Evolutionary conservation across 176 grass and related monocot species (phyloP).

Genomic region (Rhynchospora breviuscula): DNA sequence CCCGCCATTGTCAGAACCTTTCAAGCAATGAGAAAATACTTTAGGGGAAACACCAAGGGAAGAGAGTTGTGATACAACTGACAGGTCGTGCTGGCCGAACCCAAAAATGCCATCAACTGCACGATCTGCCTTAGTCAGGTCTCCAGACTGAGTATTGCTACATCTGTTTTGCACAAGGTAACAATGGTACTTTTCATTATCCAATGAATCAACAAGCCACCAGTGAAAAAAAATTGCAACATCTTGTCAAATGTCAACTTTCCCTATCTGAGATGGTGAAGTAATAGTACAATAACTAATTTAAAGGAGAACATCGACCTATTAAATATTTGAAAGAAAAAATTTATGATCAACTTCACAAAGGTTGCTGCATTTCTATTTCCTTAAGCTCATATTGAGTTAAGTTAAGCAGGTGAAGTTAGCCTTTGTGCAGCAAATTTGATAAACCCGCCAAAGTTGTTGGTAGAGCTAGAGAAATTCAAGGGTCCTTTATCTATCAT

Average conservation of each 20-base stretch:
- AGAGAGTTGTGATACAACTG: constrained; percentile 77
- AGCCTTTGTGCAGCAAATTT: not conserved
- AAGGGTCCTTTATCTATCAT: not conserved
- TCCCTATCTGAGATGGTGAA: not conserved
- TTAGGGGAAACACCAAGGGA: constrained; percentile 64
- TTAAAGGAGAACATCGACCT: not conserved
- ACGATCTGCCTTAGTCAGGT: constrained; percentile 77
- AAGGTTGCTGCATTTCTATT: not conserved
- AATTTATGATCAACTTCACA: not conserved
- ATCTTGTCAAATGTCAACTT: not conserved
- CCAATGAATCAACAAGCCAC: not conserved
- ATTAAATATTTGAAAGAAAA: not conserved
- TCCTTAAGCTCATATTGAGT: not conserved
- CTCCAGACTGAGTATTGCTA: constrained; percentile 82
- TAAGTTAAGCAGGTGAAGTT: not conserved
- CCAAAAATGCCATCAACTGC: constrained; percentile 97
- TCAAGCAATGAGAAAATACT: constrained; percentile 94
- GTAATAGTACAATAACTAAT: not conserved
- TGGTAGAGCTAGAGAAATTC: not conserved
- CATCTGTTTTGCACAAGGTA: constrained; percentile 41
- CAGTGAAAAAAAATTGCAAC: not conserved
- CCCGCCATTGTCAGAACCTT: constrained; percentile 83
- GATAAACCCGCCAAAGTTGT: constrained; percentile 3
- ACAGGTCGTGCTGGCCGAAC: constrained; percentile 78
- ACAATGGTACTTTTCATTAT: not conserved